A percentile compares a stretch with the other conserved stretches of the same genome.
Conservation (phyloP, 1,139 yeast genomes). For the Kodamaea anthophila region DNA sequence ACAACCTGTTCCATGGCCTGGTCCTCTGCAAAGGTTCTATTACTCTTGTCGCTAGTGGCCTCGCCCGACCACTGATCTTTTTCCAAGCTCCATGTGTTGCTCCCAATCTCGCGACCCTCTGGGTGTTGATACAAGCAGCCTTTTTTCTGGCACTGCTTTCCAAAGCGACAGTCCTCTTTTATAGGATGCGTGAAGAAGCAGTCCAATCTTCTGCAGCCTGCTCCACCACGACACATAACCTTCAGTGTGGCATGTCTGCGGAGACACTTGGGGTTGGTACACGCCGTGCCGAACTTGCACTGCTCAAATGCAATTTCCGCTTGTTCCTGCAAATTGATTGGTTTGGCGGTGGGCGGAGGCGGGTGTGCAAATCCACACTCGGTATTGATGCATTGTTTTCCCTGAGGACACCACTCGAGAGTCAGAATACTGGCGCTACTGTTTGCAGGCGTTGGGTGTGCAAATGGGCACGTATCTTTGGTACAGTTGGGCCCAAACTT, state of each 20-base stretch:
- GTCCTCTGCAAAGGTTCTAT: slow-evolving; percentile 71
- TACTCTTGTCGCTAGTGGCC: slow-evolving; percentile 28
- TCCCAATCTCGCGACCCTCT: slow-evolving; percentile 49
- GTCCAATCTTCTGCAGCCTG: slow-evolving; percentile 68
- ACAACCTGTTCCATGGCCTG: slow-evolving; percentile 70
- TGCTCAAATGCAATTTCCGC: slow-evolving; percentile 60
- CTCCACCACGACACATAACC: slow-evolving; percentile 76
- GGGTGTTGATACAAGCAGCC: slow-evolving; percentile 76
- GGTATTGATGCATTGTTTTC: slow-evolving; percentile 55
- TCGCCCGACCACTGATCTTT: slow-evolving; percentile 9
- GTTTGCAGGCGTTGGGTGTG: slow-evolving; percentile 87
- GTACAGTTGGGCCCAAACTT: slow-evolving; percentile 71
- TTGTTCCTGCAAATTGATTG: slow-evolving; percentile 16
- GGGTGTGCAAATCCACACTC: slow-evolving; percentile 75
- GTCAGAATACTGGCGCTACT: slow-evolving; percentile 61
- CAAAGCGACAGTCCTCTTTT: slow-evolving; percentile 74
- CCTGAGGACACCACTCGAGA: slow-evolving; percentile 72
- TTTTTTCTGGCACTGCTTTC: slow-evolving; percentile 62
- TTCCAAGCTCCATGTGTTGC: slow-evolving; percentile 34
- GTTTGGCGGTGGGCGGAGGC: slow-evolving; percentile 47
- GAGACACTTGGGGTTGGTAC: slow-evolving; percentile 74
- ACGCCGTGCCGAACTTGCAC: slow-evolving; percentile 70
- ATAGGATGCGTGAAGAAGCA: slow-evolving; percentile 81
- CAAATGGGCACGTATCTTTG: slow-evolving; percentile 77
- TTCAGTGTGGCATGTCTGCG: slow-evolving; percentile 76